Evolutionary conservation across 2,329 filamentous ascomycete species (phyloP).

Genomic region (Pezicula radicicola): DNA sequence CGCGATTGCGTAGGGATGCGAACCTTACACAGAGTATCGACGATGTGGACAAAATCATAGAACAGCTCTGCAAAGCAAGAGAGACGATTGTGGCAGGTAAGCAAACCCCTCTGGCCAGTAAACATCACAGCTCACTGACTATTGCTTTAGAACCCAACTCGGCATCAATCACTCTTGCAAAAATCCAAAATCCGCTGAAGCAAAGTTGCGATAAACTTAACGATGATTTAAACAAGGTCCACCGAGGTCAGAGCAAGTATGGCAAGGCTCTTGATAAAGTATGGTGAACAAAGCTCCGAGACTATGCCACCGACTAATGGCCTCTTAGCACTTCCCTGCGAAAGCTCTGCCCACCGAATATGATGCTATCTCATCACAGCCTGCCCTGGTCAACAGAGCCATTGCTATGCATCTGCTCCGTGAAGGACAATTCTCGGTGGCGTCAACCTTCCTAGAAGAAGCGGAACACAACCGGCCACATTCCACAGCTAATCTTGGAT

Average conservation of each 20-base stretch:
- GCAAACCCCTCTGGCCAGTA: constrained; percentile 17
- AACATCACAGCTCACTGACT: constrained; percentile 3
- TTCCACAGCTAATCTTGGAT: constrained; percentile 29
- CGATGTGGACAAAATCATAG: constrained; percentile 81
- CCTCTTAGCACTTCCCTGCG: constrained; percentile 25
- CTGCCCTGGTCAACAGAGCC: constrained; percentile 80
- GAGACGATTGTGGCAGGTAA: constrained; percentile 70
- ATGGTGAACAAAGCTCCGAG: constrained; percentile 12
- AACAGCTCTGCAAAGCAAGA: constrained; percentile 70
- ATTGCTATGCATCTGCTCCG: constrained; percentile 96
- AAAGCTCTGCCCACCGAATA: constrained; percentile 74
- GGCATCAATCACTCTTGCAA: constrained; percentile 72
- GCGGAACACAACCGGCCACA: constrained; percentile 44
- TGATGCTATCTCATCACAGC: constrained; percentile 74
- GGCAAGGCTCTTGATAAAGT: constrained; percentile 83
- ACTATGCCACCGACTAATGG: constrained; percentile 5
- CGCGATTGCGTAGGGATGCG: constrained; percentile 26
- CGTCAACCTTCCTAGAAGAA: constrained; percentile 80
- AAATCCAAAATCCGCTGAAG: constrained; percentile 83
- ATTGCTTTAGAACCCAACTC: constrained; percentile 58
- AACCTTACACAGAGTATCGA: constrained; percentile 42
- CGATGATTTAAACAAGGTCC: constrained; percentile 77
- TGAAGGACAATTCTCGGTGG: constrained; percentile 89
- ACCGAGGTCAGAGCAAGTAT: constrained; percentile 79
- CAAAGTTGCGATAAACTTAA: constrained; percentile 77